phyloP scores from a whole-genome alignment of 108 stramenopile genomes.

The Schizochytrium sp. region DNA sequence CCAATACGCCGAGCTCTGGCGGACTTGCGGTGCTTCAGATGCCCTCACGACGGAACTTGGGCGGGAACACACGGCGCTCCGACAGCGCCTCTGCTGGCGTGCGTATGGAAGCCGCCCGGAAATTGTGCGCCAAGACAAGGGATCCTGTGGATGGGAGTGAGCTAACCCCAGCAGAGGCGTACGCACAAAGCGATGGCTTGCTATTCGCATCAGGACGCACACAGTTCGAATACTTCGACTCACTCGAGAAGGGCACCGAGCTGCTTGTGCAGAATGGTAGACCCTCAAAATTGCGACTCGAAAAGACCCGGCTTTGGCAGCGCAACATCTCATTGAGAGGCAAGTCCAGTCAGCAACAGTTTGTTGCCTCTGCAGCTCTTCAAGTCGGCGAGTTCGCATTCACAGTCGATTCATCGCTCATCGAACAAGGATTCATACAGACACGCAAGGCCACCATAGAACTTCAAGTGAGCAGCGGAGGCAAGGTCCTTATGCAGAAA shows the following conservation, averaged over 20 bases:
- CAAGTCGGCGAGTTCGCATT: background rate
- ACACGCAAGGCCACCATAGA: constrained; percentile 16
- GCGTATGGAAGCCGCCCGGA: constrained; percentile 19
- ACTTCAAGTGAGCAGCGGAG: background rate
- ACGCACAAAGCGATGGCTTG: constrained; percentile 30
- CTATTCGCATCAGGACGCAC: background rate
- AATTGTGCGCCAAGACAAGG: background rate
- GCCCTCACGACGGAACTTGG: background rate
- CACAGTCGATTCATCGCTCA: background rate
- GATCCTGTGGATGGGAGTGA: constrained; percentile 31
- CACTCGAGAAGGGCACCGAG: background rate
- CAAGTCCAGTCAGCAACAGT: constrained; percentile 43
- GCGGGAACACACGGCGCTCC: background rate
- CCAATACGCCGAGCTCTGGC: no score
- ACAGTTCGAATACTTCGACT: background rate
- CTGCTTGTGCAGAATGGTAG: background rate
- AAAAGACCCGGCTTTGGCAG: background rate
- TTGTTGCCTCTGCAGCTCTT: background rate
- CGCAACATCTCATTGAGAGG: background rate
- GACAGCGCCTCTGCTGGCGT: background rate
- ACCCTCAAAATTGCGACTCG: background rate
- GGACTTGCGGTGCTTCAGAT: no score
- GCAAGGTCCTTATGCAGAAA: background rate
- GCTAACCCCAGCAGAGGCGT: background rate
- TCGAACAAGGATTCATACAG: background rate